Evolutionary conservation across 306 rosid species (phyloP).

Genomic region (Comarum palustre): DNA sequence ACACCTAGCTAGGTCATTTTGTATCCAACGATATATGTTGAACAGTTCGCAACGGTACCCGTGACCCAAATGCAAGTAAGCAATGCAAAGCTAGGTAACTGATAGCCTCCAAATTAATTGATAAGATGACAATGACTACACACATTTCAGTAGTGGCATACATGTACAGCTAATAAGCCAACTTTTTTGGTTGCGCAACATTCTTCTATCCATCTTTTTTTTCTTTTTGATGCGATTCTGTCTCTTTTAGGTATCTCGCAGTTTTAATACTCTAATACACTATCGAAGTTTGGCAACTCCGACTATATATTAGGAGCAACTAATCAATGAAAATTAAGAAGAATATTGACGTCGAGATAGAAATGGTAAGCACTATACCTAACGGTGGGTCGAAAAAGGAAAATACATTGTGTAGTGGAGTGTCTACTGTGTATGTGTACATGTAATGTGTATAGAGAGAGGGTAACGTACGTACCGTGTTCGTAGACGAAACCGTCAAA

Average conservation of each 20-base stretch:
- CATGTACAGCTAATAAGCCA: neutral
- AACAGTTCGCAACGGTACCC: neutral
- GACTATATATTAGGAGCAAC: too few species aligned
- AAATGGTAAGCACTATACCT: neutral
- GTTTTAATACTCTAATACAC: neutral
- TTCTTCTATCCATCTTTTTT: neutral
- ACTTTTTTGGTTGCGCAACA: neutral
- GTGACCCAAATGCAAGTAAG: constrained; percentile 1
- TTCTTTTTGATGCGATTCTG: too few species aligned
- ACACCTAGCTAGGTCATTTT: neutral
- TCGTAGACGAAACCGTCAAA: constrained; percentile 52
- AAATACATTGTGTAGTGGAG: neutral
- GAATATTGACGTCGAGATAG: neutral
- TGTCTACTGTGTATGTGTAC: too few species aligned
- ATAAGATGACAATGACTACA: neutral
- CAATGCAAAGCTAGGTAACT: neutral
- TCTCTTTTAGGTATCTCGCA: too few species aligned
- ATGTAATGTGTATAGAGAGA: too few species aligned
- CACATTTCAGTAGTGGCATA: neutral
- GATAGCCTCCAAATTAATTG: constrained; percentile 2
- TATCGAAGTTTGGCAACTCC: neutral
- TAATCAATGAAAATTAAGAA: neutral
- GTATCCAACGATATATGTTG: neutral
- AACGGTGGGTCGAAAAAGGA: too few species aligned
- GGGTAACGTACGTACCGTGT: constrained; percentile 30